Evolutionary conservation across 345 rosid genomes (phyloP).

Genomic region (Dipteronia dyeriana): DNA sequence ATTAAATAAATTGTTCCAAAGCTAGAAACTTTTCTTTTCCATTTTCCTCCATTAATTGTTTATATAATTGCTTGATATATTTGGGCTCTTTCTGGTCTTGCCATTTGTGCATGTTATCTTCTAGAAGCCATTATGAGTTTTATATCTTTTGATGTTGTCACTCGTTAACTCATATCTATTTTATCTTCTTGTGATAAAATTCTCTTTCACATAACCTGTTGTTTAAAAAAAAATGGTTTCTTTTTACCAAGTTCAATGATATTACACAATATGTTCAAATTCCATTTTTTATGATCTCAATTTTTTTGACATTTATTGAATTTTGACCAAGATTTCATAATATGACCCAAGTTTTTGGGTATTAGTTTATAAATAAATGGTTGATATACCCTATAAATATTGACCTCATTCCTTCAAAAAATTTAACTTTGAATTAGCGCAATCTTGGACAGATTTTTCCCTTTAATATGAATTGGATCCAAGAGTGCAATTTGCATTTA

Average conservation of each 20-base stretch:
- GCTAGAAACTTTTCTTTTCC: too few relatives aligned
- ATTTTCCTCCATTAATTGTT: too few relatives aligned
- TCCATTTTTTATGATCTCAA: too few relatives aligned
- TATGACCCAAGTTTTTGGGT: background rate
- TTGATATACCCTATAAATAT: background rate
- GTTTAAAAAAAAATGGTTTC: too few relatives aligned
- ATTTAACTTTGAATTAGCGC: background rate
- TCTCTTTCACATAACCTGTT: too few relatives aligned
- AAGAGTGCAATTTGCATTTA: too few relatives aligned
- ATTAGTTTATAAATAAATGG: too few relatives aligned
- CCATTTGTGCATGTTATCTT: background rate
- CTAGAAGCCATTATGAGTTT: background rate
- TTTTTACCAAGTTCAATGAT: too few relatives aligned
- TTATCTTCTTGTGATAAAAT: too few relatives aligned
- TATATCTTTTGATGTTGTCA: background rate
- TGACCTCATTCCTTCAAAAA: background rate
- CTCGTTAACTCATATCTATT: background rate
- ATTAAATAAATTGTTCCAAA: too few relatives aligned
- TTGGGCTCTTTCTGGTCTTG: background rate
- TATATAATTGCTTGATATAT: too few relatives aligned
- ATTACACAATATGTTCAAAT: too few relatives aligned
- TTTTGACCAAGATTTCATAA: background rate
- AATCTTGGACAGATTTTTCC: background rate
- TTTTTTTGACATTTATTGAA: background rate
- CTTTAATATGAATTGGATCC: background rate